Conservation (phyloP, 2,329 filamentous ascomycete species). For the Cordyceps tenuipes region DNA sequence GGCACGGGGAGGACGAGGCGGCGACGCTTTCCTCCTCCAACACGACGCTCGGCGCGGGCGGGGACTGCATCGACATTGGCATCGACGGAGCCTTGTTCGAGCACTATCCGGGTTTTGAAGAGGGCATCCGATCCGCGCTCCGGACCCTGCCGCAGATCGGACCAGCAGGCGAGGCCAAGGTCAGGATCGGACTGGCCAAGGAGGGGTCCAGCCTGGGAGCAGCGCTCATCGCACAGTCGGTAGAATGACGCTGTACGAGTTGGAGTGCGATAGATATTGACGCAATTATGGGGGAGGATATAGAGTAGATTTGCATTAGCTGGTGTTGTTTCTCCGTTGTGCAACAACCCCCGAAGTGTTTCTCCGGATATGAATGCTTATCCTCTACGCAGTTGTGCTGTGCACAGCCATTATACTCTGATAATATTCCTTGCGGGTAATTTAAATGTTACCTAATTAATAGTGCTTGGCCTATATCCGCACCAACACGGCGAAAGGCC, state of each 20-base stretch:
- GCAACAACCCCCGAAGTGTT: no score
- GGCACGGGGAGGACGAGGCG: background rate
- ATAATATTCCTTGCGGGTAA: no score
- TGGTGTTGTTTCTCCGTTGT: no score
- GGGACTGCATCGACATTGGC: constrained; percentile 52
- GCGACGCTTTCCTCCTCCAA: constrained; percentile 16
- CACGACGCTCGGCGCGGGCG: background rate
- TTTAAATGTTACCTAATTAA: no score
- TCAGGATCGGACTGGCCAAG: constrained; percentile 64
- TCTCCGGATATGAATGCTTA: no score
- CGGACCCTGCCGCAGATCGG: constrained; percentile 55
- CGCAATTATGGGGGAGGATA: no score
- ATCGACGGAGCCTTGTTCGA: constrained; percentile 66
- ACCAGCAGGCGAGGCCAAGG: constrained; percentile 49
- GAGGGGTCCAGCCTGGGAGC: constrained; percentile 66
- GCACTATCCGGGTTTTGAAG: constrained; percentile 63
- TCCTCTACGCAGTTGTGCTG: no score
- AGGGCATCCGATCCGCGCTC: constrained; percentile 54
- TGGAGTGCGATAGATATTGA: no score
- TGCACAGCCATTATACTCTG: no score
- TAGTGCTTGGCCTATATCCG: background rate
- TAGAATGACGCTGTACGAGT: background rate
- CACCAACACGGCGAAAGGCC: background rate
- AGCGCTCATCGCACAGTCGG: constrained; percentile 51
- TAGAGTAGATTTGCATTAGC: no score